Evolutionary conservation across 2,329 filamentous ascomycete genomes (phyloP), one percentile per base, ranked within the genome.

Genomic region (Colletotrichum somersetense): DNA sequence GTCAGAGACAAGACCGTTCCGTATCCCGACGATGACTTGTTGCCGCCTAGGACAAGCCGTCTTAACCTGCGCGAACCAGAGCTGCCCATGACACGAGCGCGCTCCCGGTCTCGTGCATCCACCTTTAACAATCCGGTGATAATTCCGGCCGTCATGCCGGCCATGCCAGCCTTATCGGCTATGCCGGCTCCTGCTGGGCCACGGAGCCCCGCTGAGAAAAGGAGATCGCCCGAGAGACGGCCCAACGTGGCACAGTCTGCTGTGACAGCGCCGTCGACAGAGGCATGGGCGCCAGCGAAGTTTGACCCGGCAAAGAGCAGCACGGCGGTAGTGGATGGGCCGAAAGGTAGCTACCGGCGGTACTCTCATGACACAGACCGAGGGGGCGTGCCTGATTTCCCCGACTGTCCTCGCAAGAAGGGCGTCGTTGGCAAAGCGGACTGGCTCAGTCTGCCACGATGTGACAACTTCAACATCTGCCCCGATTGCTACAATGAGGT

Each of bases 401-500:
- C 92, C 3, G 86, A 90, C 3, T 97, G 95, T 76, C 91, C 91
- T 8, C 88, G 93, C 72, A 89, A 87, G 50, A 83, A 86, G 5
- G 88, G 89, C 14, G 87, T 89, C 16, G 83, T 88, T 12, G 91
- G 91, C 1, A 87, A 91, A 73, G 85, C 91, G 73, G 94, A 96
- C 77, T 98, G 95, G 93, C 90, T 95, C 73, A 95, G 92, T 0
- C 85, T 98, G 5, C 89, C 89, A 5, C 89, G 90, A 18, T 89
- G 91, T 73, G 88, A 91, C 16, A 89, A 89, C 72, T 92, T 98
- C 76, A 90, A 93, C 74, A 92, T 98, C 57, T 98, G 96, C 76
- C 93, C 94, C 0, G 89, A 89, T 16, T 98, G 96, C 82, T 94
- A 93, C 79, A 85, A 88, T 3, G 86, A 87, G 7, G 88, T 94